A percentile compares a stretch with the other conserved stretches of the same genome.
phyloP scores from a whole-genome alignment of 768 basidiomycete genomes.

The Suillus americanus region DNA sequence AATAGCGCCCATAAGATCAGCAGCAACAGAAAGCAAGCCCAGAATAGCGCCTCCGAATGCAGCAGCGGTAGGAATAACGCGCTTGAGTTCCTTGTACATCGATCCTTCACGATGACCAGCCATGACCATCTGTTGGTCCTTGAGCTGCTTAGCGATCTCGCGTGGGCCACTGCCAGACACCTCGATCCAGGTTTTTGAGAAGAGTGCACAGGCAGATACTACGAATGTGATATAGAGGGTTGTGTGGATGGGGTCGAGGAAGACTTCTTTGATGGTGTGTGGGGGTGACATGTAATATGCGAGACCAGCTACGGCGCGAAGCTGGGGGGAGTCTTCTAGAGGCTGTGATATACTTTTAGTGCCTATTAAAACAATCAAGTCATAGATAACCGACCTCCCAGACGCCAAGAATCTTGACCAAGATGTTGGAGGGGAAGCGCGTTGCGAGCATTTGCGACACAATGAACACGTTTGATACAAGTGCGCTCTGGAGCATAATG shows the following conservation, averaged over 20 bases:
- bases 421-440: slow-evolving; percentile 88
- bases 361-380: neutral
- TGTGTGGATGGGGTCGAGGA: slow-evolving; percentile 94
- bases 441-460: slow-evolving; percentile 92
- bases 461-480: slow-evolving; percentile 94
- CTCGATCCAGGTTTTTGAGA: slow-evolving; percentile 99
- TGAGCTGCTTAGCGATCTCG: slow-evolving; percentile 96
- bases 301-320: slow-evolving; percentile 86
- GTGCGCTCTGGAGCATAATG: slow-evolving; percentile 95
- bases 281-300: slow-evolving; percentile 99
- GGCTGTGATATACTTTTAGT: slow-evolving; percentile 52
- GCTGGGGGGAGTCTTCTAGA: slow-evolving; percentile 90
- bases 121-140: slow-evolving; percentile 97
- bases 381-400: slow-evolving; percentile 78
- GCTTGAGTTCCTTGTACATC: slow-evolving; percentile 99
- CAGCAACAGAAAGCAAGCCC: slow-evolving; percentile 85
- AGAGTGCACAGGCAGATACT: slow-evolving; percentile 90
- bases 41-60: slow-evolving; percentile 98
- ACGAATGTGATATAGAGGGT: slow-evolving; percentile 90
- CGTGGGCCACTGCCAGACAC: slow-evolving; percentile 94
- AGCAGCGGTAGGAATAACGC: slow-evolving; percentile 96
- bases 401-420: slow-evolving; percentile 89
- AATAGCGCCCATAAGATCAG: slow-evolving; percentile 94
- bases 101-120: slow-evolving; percentile 92
- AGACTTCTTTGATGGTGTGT: slow-evolving; percentile 84